Evolutionary conservation across 352 stramenopile genomes (phyloP).

Genomic region (Phytopythium litorale): DNA sequence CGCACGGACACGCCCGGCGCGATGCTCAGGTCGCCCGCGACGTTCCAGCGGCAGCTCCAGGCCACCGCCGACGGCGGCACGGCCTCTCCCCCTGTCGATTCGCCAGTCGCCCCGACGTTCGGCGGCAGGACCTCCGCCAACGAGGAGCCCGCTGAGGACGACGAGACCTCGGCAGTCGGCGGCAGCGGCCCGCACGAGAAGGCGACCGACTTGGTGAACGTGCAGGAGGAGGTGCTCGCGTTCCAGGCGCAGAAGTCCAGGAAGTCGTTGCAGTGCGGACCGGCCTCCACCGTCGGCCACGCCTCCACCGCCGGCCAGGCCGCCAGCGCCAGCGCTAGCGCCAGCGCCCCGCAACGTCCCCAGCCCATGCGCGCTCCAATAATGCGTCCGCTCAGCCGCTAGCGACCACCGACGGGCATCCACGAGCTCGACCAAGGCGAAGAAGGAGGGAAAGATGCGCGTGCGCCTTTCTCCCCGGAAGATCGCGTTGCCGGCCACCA

Average conservation of each 20-base stretch:
- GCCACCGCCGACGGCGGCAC: conserved; percentile 15
- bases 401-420: not conserved
- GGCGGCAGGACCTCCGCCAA: not conserved
- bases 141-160: conserved; percentile 8
- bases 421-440: not conserved
- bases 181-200: conserved; percentile 37
- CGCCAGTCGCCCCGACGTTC: not conserved
- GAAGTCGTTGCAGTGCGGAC: conserved; percentile 45
- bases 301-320: not conserved
- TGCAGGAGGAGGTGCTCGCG: conserved; percentile 45
- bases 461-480: not conserved
- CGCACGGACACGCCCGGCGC: conserved; percentile 28
- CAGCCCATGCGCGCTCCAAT: not conserved
- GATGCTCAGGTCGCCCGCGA: conserved; percentile 51
- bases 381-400: not conserved
- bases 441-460: not conserved
- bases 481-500: not conserved
- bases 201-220: conserved; percentile 33
- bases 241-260: conserved; percentile 39
- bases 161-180: not conserved
- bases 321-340: not conserved
- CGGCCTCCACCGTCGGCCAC: conserved; percentile 1
- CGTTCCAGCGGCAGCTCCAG: conserved; percentile 53
- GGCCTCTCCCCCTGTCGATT: not conserved
- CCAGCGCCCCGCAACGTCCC: not conserved